phyloP scores from a whole-genome alignment of 1,139 yeast species.

The Zygoascus sp. region DNA sequence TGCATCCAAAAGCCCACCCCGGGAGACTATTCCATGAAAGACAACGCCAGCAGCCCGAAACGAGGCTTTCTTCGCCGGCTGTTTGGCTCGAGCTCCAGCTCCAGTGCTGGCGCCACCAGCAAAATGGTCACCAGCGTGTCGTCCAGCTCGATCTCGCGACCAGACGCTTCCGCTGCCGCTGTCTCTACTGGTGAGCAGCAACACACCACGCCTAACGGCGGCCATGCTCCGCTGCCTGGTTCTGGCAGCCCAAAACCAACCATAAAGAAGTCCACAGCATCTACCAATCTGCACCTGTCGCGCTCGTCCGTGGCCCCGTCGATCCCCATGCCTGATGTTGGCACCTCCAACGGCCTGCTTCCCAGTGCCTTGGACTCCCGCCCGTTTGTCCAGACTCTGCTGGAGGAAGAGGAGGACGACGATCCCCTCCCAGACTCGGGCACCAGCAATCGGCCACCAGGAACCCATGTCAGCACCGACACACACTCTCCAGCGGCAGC shows the following conservation, averaged over 20 bases:
- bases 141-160: not conserved
- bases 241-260: not conserved
- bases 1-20: not conserved
- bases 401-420: not conserved
- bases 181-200: not conserved
- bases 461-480: too few relatives aligned
- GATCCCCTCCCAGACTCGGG: not conserved
- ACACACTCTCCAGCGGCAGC: too few relatives aligned
- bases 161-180: not conserved
- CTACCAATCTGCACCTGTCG: slow-evolving; percentile 1
- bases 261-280: not conserved
- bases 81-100: slow-evolving; percentile 5
- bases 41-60: not conserved
- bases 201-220: too few relatives aligned
- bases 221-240: not conserved
- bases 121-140: not conserved
- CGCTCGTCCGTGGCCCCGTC: not conserved
- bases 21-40: not conserved
- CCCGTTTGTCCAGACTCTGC: not conserved
- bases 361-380: slow-evolving; percentile 1
- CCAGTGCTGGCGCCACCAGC: too few relatives aligned
- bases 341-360: slow-evolving; percentile 4
- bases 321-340: slow-evolving; percentile 1
- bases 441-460: too few relatives aligned
- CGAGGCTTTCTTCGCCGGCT: slow-evolving; percentile 6